Base-by-base conservation (phyloP, 352 stramenopile genomes). In the Phytophthora nicotianae region DNA sequence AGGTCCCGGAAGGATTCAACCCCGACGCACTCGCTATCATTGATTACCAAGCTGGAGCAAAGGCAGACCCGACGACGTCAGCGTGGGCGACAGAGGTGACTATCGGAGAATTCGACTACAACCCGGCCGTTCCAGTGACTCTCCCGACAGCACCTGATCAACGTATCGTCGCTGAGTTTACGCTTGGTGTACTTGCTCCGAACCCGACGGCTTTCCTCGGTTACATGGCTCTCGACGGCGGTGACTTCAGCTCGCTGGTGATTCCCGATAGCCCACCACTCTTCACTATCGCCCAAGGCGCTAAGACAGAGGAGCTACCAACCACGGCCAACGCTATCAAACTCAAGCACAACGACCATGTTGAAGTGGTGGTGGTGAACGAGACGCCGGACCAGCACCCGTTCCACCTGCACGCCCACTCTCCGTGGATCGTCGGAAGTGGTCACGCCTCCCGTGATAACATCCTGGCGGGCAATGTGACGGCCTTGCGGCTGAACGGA, bases 351-450 rank as follows among this genome's bases (percentile, higher is more conserved):
- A 63, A 70, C 17, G 59, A 72, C 27, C 75, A 79, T 49, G 60
- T 81, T 3, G 71, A 83, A 57, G 64, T 83, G 16, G 67, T 79
- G 3, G 47, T 83, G 5, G 57, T 78, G 13, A 83, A 83, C 40
- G 50, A 74, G 46, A 77, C 68, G 10, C 61, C 62, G 0, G 72
- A 72, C 19, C 61, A 81, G n/a, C 72, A 83, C 37, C 75, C 75
- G 47, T 81, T 83, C 55, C 75, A 83, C 58, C 40, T 75, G 33
- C 75, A 83, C 50, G 65, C 46, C 0, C 72, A 83, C 53, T 73
- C 72, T 7, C 70, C 67, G 11, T 77, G 61, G 51, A 68, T 83
- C 21, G 48, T 77, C 8, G 72, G 54, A n/a, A 74, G 61, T n/a
- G 75, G 75, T 16, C 38, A 32, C 52, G 42, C 59, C 11, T 52